Evolutionary conservation across 2,329 filamentous ascomycete genomes (phyloP).

Genomic region (Periconia macrospinosa): DNA sequence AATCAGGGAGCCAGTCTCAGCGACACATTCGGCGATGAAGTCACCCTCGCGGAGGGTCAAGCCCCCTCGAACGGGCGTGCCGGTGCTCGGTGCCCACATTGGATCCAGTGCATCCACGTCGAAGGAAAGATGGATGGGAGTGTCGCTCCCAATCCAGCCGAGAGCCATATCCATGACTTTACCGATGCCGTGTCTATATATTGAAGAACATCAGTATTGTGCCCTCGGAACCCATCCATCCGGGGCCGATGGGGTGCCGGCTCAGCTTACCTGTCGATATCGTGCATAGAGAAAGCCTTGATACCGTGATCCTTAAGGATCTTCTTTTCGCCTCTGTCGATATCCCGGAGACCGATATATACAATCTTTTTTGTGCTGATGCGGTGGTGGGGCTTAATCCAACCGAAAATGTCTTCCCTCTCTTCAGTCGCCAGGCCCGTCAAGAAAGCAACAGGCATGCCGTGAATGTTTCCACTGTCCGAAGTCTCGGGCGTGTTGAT

Average conservation of each 20-base stretch:
- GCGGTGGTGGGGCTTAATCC: conserved; percentile 74
- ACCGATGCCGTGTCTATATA: conserved; percentile 81
- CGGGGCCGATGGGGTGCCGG: neutral
- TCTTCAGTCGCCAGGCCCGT: conserved; percentile 81
- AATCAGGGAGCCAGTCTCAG: conserved; percentile 58
- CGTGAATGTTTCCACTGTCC: conserved; percentile 91
- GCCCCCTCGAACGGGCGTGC: conserved; percentile 90
- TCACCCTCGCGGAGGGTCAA: conserved; percentile 93
- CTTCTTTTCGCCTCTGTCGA: conserved; percentile 91
- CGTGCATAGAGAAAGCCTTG: conserved; percentile 98
- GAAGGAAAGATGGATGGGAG: conserved; percentile 95
- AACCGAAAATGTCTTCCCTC: conserved; percentile 81
- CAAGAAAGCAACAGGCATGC: conserved; percentile 94
- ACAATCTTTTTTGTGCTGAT: conserved; percentile 82
- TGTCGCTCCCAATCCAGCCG: conserved; percentile 90
- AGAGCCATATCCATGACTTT: conserved; percentile 98
- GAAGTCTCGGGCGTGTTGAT: conserved; percentile 95
- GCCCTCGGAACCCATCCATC: neutral
- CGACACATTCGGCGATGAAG: conserved; percentile 80
- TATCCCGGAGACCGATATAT: conserved; percentile 93
- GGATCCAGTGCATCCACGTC: conserved; percentile 97
- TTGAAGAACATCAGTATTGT: conserved; percentile 5
- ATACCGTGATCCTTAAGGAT: conserved; percentile 86
- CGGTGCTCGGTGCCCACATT: conserved; percentile 93
- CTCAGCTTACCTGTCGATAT: conserved; percentile 76